Evolutionary conservation across 169 alveolate species (phyloP), one percentile per base, ranked within the genome.

Genomic region (Perkinsus olseni): DNA sequence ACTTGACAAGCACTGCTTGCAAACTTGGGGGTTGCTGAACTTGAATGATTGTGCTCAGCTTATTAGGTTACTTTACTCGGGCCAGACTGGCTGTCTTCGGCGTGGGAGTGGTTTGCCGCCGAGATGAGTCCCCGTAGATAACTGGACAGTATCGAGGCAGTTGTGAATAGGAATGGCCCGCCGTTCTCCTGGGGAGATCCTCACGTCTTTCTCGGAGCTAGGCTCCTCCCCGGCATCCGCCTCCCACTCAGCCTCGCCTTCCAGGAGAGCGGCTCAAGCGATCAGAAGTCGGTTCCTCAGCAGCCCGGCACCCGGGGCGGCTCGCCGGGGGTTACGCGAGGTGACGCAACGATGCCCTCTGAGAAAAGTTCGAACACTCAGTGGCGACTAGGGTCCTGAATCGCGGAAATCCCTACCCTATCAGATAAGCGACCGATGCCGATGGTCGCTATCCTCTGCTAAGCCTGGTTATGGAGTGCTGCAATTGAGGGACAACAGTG

Each of bases 401-500:
- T 45, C 17, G 82, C 31, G 1, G 82, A 62, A 13, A 24, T 13
- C 31, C 34, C 17, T 28, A 6, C 1, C 31, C 17, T 62, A 4
- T 62, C 62, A 62, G 82, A 62, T 62, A 62, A 24, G 82, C 34
- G 34, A 62, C 82, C 82, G 82, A 6, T 62, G 82, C 82, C 11
- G 82, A 62, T 97, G 99, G 98, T 96, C 98, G 21, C 95, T 97
- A 11, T 96, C 98, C 82, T 94, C 97, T 74, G 98, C 98, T 28
- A 97, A 97, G 94, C 95, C 95, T 92, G 99, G 99, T 13, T 96
- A 97, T 96, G 99, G 99, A 38, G 97, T 97, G 17, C 97, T 96
- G 40, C 95, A 97, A 93, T 93, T 97, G 74, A 95, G 98, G 94
- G 99, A 97, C 93, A 97, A 96, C 91, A 95, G 95, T 92, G 94